These are phyloP conservation scores for Luvunga scandens DNA, from an alignment of 345 rosid genomes.

Conservation along the genomic window DNA sequence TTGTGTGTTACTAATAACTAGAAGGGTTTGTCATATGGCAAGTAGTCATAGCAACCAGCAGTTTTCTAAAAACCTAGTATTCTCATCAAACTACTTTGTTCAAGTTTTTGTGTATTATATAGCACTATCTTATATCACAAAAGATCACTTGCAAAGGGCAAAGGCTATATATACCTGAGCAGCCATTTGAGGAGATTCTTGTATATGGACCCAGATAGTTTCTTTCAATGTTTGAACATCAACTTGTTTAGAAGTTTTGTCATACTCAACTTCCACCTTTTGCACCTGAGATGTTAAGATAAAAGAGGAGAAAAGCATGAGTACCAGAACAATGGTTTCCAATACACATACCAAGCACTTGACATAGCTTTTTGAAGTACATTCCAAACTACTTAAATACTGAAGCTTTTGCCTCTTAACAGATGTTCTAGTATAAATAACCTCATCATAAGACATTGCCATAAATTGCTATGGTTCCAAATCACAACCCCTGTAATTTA, in stretches of 20 bases:
- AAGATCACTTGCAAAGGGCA: background rate
- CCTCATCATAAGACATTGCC: slow-evolving; percentile 2
- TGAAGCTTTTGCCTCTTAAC: background rate
- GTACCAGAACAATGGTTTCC: background rate
- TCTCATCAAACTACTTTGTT: background rate
- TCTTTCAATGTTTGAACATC: slow-evolving; percentile 84
- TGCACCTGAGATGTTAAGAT: slow-evolving; percentile 48
- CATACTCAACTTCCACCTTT: slow-evolving; percentile 81
- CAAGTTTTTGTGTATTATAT: background rate
- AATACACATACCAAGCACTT: background rate
- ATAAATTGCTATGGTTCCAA: background rate
- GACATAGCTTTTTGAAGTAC: background rate
- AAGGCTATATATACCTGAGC: slow-evolving; percentile 38
- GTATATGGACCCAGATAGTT: slow-evolving; percentile 78
- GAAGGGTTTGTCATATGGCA: background rate
- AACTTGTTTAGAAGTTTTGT: slow-evolving; percentile 88
- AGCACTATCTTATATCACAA: background rate
- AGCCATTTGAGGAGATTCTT: slow-evolving; percentile 44
- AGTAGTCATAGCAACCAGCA: background rate
- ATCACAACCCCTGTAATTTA: background rate
- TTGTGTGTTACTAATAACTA: background rate
- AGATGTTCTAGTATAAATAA: background rate
- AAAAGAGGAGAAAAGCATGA: slow-evolving; percentile 12
- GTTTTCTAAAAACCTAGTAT: background rate
- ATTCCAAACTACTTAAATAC: background rate